Conservation (phyloP, 345 rosid species). For the Salix dunnii region DNA sequence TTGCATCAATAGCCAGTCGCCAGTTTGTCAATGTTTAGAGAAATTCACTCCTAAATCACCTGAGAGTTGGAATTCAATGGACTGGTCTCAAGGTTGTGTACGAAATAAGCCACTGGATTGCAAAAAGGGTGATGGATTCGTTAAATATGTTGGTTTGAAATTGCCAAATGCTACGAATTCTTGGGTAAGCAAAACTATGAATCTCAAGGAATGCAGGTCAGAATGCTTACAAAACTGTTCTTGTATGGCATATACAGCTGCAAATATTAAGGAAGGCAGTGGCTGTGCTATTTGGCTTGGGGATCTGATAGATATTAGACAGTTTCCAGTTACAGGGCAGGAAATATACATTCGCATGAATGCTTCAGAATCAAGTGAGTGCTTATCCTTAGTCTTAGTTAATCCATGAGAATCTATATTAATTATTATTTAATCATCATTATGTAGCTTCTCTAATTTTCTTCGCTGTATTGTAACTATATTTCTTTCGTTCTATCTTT, state of each 20-base stretch:
- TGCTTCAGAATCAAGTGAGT: conserved; percentile 14
- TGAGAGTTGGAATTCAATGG: not conserved
- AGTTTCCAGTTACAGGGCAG: not conserved
- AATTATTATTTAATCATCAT: not conserved
- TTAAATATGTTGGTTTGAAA: not conserved
- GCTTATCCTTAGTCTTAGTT: not conserved
- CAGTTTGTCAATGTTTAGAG: conserved; percentile 11
- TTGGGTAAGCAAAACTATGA: conserved; percentile 9
- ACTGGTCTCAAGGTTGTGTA: conserved; percentile 18
- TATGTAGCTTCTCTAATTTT: not conserved
- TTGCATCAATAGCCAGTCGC: not conserved
- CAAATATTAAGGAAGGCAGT: conserved; percentile 1
- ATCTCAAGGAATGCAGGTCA: conserved; percentile 4
- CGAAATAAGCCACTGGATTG: conserved; percentile 4
- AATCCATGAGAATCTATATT: not conserved
- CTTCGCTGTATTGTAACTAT: too few species aligned
- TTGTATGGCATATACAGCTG: conserved; percentile 10
- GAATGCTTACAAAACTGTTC: conserved; percentile 16
- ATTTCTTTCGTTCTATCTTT: not conserved
- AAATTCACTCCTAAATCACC: conserved; percentile 9
- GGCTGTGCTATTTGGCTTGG: conserved; percentile 18
- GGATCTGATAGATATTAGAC: conserved; percentile 13
- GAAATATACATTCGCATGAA: conserved; percentile 12
- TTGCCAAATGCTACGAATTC: conserved; percentile 14
- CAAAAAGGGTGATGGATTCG: conserved; percentile 10